Evolutionary conservation across 2,329 filamentous ascomycete species (phyloP), one percentile per base, ranked within the genome.

Genomic region (Helotiales sp.): DNA sequence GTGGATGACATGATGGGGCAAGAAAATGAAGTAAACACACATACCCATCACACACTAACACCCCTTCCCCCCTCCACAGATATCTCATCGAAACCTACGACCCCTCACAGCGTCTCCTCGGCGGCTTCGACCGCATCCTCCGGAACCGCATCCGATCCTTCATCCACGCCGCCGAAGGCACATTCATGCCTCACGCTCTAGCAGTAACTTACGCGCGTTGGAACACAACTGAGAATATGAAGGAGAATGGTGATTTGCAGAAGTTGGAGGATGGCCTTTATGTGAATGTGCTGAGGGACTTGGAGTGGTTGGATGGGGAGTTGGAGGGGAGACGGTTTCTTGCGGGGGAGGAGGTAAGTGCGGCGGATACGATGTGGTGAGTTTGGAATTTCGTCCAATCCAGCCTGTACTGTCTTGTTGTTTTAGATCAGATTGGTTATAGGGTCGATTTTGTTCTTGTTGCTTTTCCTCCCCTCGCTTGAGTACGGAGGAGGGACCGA

Each of bases 81-180:
- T 84, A 83, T 63, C 75, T 84, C 17, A 80, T 78, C 74, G 82
- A 83, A 57, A 80, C 73, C 1, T 84, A 84, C 73, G 82, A 84
- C 66, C 77, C 72, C 8, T 43, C 74, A 6, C 69, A 77, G 40
- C 75, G 73, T 20, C 70, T 84, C 22, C 37, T 61, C 4, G 67
- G 63, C 13, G 64, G 64, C 2, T 10, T 24, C 1, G 58, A 62
- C 24, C 45, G 34, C 15, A 10, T n/a, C 20, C 22, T 11, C 17
- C 61, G 63, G 10, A 63, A 64, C 10, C 30, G 5, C 73, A 83
- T 6, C 79, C 81, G 2, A 65, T 71, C 6, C 75, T 80, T 60
- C 70, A 75, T 83, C 8, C 80, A 61, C 54, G 81, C 82, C 0
- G 76, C 82, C 6, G 82, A 85, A 77, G 82, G 75, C 0, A 83